Conservation (phyloP, 306 rosid genomes). For the Boehmeria nivea region DNA sequence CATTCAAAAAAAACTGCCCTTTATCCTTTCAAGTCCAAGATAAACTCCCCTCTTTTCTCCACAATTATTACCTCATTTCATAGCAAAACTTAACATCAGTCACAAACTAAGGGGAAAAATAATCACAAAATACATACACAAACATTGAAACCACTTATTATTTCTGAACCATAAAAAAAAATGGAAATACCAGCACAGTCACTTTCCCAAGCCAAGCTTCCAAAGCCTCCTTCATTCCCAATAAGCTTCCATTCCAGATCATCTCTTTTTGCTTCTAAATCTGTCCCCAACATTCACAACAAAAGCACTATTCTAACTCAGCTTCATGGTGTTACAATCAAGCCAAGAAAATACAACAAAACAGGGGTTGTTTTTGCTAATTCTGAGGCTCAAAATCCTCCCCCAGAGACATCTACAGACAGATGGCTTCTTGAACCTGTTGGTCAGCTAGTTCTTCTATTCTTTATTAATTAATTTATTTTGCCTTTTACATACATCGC, state of each 20-base stretch:
- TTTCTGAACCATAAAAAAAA: slow-evolving; percentile 3
- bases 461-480: not conserved
- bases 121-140: not conserved
- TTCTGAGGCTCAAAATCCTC: slow-evolving; percentile 34
- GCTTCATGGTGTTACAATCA: slow-evolving; percentile 16
- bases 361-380: slow-evolving; percentile 28
- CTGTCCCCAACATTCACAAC: slow-evolving; percentile 25
- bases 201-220: slow-evolving; percentile 33
- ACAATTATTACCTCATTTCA: not conserved
- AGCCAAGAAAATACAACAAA: slow-evolving; percentile 19
- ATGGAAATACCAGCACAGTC: slow-evolving; percentile 52
- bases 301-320: slow-evolving; percentile 32
- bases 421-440: slow-evolving; percentile 88
- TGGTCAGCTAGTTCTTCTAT: slow-evolving; percentile 40
- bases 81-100: too few species aligned
- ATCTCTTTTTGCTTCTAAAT: slow-evolving; percentile 27
- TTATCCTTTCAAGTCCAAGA: not conserved
- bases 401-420: slow-evolving; percentile 24
- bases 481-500: too few species aligned
- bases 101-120: too few species aligned
- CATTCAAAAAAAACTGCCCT: slow-evolving; percentile 26
- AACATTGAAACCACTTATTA: too few species aligned
- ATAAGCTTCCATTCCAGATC: slow-evolving; percentile 22
- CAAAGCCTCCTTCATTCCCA: slow-evolving; percentile 28
- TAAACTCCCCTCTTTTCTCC: not conserved